phyloP scores from a whole-genome alignment of 2,329 filamentous ascomycete species.

The Biscogniauxia mediterranea region DNA sequence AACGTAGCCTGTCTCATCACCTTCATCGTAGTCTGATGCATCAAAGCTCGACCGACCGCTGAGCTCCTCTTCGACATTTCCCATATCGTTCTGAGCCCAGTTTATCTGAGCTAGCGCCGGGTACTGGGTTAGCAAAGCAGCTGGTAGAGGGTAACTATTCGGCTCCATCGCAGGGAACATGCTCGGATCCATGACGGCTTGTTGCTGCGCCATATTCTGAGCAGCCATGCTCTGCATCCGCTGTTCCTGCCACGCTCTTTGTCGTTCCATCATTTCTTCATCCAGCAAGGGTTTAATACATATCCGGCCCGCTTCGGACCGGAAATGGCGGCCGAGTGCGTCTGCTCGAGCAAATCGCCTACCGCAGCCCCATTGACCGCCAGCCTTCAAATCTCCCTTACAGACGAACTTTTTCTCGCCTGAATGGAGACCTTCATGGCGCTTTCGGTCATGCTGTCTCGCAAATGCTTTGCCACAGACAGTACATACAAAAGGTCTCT shows the following conservation, averaged over 20 bases:
- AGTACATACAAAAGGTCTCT: constrained; percentile 94
- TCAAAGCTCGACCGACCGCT: constrained; percentile 81
- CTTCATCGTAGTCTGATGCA: constrained; percentile 73
- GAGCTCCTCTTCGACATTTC: constrained; percentile 73
- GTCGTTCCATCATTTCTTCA: constrained; percentile 83
- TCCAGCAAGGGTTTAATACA: constrained; percentile 98
- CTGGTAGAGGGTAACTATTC: constrained; percentile 71
- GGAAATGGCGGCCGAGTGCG: constrained; percentile 89
- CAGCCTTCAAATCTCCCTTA: constrained; percentile 81
- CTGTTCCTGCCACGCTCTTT: constrained; percentile 72
- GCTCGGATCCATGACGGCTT: constrained; percentile 45
- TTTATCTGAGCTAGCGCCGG: constrained; percentile 88
- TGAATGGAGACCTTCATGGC: constrained; percentile 92
- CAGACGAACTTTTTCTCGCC: constrained; percentile 99
- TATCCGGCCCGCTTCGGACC: constrained; percentile 89
- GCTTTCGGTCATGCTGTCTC: constrained; percentile 93
- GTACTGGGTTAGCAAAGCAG: constrained; percentile 86
- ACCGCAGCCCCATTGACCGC: constrained; percentile 87
- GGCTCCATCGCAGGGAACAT: constrained; percentile 59
- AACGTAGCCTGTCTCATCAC: constrained; percentile 67
- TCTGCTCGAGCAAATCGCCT: constrained; percentile 92
- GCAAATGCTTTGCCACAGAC: constrained; percentile 98
- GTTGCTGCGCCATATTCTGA: constrained; percentile 58
- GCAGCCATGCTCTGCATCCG: constrained; percentile 55
- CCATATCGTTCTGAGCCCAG: constrained; percentile 67